Percentiles rank a stretch among this genome's conserved stretches.
Conservation (phyloP, 2,329 filamentous ascomycete species). For the Zasmidium citrigriseum region DNA sequence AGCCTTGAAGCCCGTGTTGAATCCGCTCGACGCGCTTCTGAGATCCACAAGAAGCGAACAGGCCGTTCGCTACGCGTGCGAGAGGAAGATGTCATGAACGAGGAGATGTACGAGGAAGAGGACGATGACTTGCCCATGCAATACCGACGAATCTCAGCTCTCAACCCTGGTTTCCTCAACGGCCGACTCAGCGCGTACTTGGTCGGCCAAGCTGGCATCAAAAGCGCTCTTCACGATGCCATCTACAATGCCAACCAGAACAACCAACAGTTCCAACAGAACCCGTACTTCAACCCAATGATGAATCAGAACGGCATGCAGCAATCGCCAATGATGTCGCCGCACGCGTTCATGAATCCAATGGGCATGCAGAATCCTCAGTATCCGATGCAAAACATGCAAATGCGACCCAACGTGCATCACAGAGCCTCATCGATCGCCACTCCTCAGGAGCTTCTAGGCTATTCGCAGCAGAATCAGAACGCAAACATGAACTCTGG, state of each 20-base stretch:
- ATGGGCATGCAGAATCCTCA: conserved; percentile 35
- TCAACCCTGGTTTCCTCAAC: conserved; percentile 62
- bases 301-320: conserved; percentile 30
- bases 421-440: conserved; percentile 49
- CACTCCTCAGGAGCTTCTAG: conserved; percentile 37
- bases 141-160: conserved; percentile 63
- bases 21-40: conserved; percentile 84
- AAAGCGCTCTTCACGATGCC: conserved; percentile 50
- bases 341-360: conserved; percentile 26
- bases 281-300: conserved; percentile 44
- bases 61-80: conserved; percentile 80
- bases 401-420: conserved; percentile 38
- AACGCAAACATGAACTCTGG: conserved; percentile 15
- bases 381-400: conserved; percentile 40
- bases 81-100: conserved; percentile 81
- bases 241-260: conserved; percentile 46
- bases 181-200: conserved; percentile 61
- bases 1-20: conserved; percentile 85
- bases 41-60: conserved; percentile 85
- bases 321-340: conserved; percentile 28
- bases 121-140: conserved; percentile 75
- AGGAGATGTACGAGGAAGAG: conserved; percentile 96
- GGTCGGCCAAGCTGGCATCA: conserved; percentile 58
- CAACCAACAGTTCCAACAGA: conserved; percentile 34
- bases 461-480: conserved; percentile 33